Conservation (phyloP, 805 yeast species). For the Pichia sporocuriosa region DNA sequence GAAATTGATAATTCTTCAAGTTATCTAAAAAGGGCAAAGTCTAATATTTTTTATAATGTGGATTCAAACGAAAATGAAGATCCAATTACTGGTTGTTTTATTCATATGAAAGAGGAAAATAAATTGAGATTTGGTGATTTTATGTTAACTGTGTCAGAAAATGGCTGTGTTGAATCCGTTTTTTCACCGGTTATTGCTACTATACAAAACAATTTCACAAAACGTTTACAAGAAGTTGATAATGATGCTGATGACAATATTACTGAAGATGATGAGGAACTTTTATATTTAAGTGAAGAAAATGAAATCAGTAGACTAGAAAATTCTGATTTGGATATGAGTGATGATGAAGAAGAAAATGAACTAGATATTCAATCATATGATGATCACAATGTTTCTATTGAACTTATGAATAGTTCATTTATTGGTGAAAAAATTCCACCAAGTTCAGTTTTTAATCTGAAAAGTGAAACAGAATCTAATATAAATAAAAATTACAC, state of each 20-base stretch:
- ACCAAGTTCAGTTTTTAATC: not conserved
- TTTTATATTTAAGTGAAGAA: conserved; percentile 3
- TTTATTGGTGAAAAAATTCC: not conserved
- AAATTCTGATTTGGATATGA: conserved; percentile 6
- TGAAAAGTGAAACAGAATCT: not conserved
- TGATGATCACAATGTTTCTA: not conserved
- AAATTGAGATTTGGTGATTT: conserved; percentile 14
- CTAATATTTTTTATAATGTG: not conserved
- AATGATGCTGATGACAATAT: not conserved
- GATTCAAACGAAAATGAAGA: conserved; percentile 3
- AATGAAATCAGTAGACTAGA: conserved; percentile 21
- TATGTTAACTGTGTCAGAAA: conserved; percentile 4
- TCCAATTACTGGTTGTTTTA: conserved; percentile 6
- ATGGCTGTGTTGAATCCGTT: conserved; percentile 5
- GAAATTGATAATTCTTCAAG: not conserved
- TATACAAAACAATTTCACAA: too few species aligned
- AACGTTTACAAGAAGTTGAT: too few species aligned
- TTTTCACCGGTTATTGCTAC: not conserved
- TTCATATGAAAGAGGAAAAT: conserved; percentile 6
- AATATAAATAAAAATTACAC: not conserved
- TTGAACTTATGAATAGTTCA: not conserved
- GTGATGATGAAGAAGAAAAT: not conserved
- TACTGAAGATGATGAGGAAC: conserved; percentile 6
- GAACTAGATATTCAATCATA: not conserved
- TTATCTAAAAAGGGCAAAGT: not conserved